Evolutionary conservation across 1,284 basidiomycete genomes (phyloP), one percentile per base, ranked within the genome.

Genomic region (Cerrena zonata): DNA sequence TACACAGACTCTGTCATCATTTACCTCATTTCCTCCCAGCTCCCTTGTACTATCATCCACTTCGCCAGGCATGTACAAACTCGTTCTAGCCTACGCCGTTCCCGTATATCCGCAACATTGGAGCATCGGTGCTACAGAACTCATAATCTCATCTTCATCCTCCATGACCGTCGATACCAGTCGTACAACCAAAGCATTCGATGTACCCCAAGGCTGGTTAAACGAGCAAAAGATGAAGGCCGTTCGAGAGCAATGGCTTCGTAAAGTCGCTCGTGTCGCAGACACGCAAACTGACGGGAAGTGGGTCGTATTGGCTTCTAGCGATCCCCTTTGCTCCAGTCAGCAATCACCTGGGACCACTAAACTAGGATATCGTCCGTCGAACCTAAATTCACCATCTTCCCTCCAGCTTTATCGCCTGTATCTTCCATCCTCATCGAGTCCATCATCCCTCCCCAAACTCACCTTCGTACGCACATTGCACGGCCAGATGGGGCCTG

Each of bases 91-190:
- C 11, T 89, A 89, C 64, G 72, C 85, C 7, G 70, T 80, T 23
- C 87, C 86, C n/a, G 82, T 90, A 34, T 90, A 86, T 62, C 87
- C 87, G 1, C 70, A 72, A 7, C 88, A 91, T 61, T 91, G 87
- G 86, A 82, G 83, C 34, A 77, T 85, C n/a, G 86, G 84, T 23
- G 80, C 78, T 2, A 87, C 86, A 4, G 88, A 90, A 57, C 68
- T 90, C 41, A 75, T 86, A 43, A 84, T 90, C 34, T 73, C 75
- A 21, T 68, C 67, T 45, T 47, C 46, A 1, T 24, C 46, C 12
- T 47, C 52, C 7, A 55, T 64, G 56, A 46, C 51, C 1, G 65
- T 68, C 13, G 49, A 56, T 1, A 72, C 74, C 39, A 82, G 80
- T 25, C 80, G 86, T 3, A 83, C 80, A 4, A 73, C 78, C 27